Conservation (phyloP, 257 asterid genomes). For the Datura wrightii region DNA sequence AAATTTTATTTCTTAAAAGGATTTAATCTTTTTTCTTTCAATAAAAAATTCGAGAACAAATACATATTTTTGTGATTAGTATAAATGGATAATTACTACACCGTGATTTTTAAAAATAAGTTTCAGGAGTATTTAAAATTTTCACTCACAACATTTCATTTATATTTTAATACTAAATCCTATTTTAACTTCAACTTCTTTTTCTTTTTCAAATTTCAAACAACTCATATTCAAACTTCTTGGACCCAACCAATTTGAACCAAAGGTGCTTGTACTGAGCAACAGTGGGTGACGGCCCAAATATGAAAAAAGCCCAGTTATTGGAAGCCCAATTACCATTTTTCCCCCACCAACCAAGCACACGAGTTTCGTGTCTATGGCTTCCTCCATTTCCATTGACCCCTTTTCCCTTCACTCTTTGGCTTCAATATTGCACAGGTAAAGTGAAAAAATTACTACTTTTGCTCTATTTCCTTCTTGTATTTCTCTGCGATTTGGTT, state of each 20-base stretch:
- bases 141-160: not conserved
- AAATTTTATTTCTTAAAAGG: too few relatives aligned
- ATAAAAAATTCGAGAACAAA: too few relatives aligned
- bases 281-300: not conserved
- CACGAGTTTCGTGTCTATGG: not conserved
- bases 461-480: not conserved
- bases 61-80: too few relatives aligned
- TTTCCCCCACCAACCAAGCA: not conserved
- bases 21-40: too few relatives aligned
- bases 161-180: not conserved
- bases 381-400: slow-evolving; percentile 4
- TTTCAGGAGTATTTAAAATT: not conserved
- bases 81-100: too few relatives aligned
- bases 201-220: not conserved
- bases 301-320: not conserved
- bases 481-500: not conserved
- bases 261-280: too few relatives aligned
- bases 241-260: not conserved
- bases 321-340: slow-evolving; percentile 16
- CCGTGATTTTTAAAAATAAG: not conserved
- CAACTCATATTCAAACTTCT: not conserved
- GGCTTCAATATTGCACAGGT: not conserved
- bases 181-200: too few relatives aligned
- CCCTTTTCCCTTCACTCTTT: not conserved
- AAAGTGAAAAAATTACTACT: not conserved